Evolutionary conservation across 495 filamentous ascomycete genomes (phyloP), one percentile per base, ranked within the genome.

Genomic region (Podospora fimiseda): DNA sequence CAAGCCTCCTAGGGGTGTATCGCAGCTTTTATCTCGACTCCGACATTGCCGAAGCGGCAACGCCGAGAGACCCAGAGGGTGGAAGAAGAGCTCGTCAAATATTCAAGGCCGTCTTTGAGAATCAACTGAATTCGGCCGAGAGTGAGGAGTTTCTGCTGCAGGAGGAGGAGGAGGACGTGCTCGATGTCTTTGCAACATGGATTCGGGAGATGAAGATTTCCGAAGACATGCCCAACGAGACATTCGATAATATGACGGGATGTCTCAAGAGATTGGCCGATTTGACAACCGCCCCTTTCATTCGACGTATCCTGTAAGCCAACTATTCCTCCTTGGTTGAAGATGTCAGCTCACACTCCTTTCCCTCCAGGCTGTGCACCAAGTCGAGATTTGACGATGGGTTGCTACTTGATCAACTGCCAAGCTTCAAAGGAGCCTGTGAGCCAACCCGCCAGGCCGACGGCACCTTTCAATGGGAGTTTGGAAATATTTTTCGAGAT

Each of bases 141-240:
- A 49, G 50, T 20, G 48, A 53, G 24, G 48, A 23, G 9, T 42
- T 60, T 22, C 43, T 61, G 1, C 43, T 59, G 19, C 43, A 52
- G n/a, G 56, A 53, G 21, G 59, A 60, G n/a, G 56, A 61, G 21
- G 62, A 61, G 43, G 56, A 61, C 20, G 54, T 61, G 9, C 30
- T 64, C 48, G 43, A 59, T 22, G 16, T 38, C 11, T 50, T 64
- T 24, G 27, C 57, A 48, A 22, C 33, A 4, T 58, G 51, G 56
- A 18, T 56, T 33, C 39, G 52, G 22, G 56, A 57, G 15, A 56
- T 56, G 50, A 37, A 39, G 33, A 23, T 55, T 3, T 24, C 48
- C 2, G 19, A 24, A 7, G 21, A 18, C 15, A 14, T 24, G 13
- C 20, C n/a, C 3, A 42, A 27, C 8, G 53, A 56, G 33, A 39